Evolutionary conservation across 1,139 yeast genomes (phyloP).

Genomic region (Hansenula sp.): DNA sequence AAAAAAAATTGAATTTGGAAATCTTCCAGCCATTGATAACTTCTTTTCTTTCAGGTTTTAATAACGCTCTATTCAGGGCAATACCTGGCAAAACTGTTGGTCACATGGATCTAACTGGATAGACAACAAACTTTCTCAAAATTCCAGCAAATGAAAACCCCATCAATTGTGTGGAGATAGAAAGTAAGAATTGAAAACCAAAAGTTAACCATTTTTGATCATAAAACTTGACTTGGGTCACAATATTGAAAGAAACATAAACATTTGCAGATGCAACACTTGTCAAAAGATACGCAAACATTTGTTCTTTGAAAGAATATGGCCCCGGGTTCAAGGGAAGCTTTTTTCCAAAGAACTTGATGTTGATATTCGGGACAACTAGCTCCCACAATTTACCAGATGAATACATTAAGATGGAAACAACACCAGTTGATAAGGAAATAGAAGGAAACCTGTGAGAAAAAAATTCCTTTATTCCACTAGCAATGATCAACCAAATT

Average conservation of each 20-base stretch:
- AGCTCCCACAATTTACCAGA: constrained; percentile 41
- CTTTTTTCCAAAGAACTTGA: constrained; percentile 35
- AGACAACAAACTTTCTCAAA: constrained; percentile 50
- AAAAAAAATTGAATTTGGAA: constrained; percentile 43
- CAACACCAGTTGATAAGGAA: constrained; percentile 39
- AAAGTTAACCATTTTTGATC: constrained; percentile 33
- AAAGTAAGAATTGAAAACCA: constrained; percentile 45
- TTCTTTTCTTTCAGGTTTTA: constrained; percentile 37
- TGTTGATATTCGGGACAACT: constrained; percentile 45
- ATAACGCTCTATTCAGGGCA: constrained; percentile 51
- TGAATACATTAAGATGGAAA: constrained; percentile 57
- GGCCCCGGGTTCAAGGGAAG: constrained; percentile 52
- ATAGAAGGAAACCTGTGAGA: constrained; percentile 51
- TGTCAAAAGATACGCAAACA: constrained; percentile 49
- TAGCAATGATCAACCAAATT: constrained; percentile 52
- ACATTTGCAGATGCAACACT: constrained; percentile 44
- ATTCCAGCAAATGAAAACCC: constrained; percentile 67
- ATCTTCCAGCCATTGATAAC: constrained; percentile 49
- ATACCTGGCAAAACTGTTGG: constrained; percentile 51
- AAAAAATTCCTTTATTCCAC: constrained; percentile 57
- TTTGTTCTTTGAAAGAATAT: constrained; percentile 69
- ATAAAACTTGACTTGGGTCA: constrained; percentile 39
- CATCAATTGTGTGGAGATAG: constrained; percentile 50
- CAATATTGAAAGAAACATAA: constrained; percentile 56
- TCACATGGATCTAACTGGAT: constrained; percentile 55